Base-by-base conservation (phyloP, 139 green algal genomes). In the Chlorella sp. region DNA sequence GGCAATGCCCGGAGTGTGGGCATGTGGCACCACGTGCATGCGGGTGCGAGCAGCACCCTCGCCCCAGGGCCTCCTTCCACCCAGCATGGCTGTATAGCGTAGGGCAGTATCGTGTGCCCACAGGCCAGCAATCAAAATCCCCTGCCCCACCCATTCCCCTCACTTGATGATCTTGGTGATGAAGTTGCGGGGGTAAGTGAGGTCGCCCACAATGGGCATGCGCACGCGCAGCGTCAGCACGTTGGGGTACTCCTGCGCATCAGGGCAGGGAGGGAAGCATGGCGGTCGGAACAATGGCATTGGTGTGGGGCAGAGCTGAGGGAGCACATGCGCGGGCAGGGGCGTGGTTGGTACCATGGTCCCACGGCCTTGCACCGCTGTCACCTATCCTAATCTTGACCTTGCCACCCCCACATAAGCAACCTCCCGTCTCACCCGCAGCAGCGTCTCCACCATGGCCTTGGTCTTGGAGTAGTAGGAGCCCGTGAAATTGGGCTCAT, bases 111-210 rank as follows among this genome's bases (percentile, higher is more conserved):
- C 34, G 64, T 26, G 11, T 28, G 64, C 64, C 16, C 21, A 14
- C 64, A 71, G 64, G 64, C 64, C 64, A 28, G 18, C 60, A 68
- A 18, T 14, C 60, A 68, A 68, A 18, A 48, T 1, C 30, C 14
- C 42, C 5, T 0, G 40, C 68, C 60, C 34, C 39, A 18, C 34
- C 28, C 61, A 11, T 2, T 14, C 37, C 37, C 0, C 85, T 26
- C 89, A 94, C 90, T 98, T 98, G 91, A 99, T 97, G 92, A 99
- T 99, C 94, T 99, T 99, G 64, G 96, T 98, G 94, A 99, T 98
- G 93, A 99, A 99, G 92, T 99, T 99, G 88, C 98, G 94, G 15
- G 96, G 94, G 92, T 99, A 99, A 2, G 83, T 89, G 2, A 99
- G 91, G 93, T 99, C 96, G 26, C 71, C 90, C 32, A 98, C 96